phyloP scores from a whole-genome alignment of 2,329 filamentous ascomycete species.

The Xylaria sp. region DNA sequence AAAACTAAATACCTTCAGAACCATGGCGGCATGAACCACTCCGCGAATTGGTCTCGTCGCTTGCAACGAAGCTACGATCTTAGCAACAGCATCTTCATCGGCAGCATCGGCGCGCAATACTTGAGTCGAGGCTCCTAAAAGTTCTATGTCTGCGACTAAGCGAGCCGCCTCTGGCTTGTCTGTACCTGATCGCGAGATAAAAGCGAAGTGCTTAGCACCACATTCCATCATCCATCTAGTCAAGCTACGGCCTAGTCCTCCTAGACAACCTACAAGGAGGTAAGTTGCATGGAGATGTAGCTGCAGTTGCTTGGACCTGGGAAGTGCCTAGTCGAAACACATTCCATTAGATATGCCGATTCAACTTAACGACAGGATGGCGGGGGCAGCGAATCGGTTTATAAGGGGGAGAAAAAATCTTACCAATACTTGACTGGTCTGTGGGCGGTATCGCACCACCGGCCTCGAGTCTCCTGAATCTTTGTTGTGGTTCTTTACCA shows the following conservation, averaged over 20 bases:
- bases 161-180: constrained; percentile 45
- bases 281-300: constrained; percentile 42
- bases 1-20: constrained; percentile 31
- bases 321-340: constrained; percentile 2
- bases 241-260: constrained; percentile 52
- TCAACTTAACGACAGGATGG: background rate
- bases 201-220: constrained; percentile 50
- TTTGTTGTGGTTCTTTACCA: constrained; percentile 6
- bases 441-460: constrained; percentile 27
- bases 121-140: constrained; percentile 26
- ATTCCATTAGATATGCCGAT: constrained; percentile 7
- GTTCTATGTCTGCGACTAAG: constrained; percentile 26
- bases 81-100: constrained; percentile 17
- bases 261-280: constrained; percentile 53
- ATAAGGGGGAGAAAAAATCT: constrained; percentile 2
- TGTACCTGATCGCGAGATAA: constrained; percentile 50
- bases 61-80: constrained; percentile 18
- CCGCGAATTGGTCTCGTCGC: constrained; percentile 39
- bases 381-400: background rate
- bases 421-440: constrained; percentile 28
- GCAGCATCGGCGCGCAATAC: constrained; percentile 34
- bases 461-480: background rate
- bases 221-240: constrained; percentile 50
- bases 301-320: constrained; percentile 25
- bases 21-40: constrained; percentile 47